Base-by-base conservation (phyloP, 2,329 filamentous ascomycete species). In the Xylaria sp. region DNA sequence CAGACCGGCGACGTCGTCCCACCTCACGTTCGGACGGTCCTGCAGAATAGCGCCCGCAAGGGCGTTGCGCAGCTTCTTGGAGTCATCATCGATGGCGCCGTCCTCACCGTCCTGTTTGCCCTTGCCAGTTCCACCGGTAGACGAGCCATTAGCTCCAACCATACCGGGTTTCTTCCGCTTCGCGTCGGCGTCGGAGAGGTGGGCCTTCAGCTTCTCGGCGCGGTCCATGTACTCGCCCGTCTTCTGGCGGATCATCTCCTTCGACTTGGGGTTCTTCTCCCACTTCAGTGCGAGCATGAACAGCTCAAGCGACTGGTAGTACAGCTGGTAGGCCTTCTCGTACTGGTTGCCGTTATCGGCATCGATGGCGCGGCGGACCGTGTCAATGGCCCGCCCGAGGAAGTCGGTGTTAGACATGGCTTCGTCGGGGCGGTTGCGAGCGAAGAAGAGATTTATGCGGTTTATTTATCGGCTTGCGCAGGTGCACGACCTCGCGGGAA, bases 251-350 rank as follows among this genome's bases (percentile, higher is more conserved):
- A 99, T 97, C 86, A 97, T 96, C 75, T 96, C 93, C 83, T 98
- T 98, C 67, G 92, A 93, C 71, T 93, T 94, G 66, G 91, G 88
- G 80, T 97, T 98, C 86, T 98, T 99, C 82, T 99, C 95, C 94
- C 94, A 99, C 83, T 99, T 99, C 63, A 99, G 85, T 33, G 95
- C 95, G 64, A 98, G 90, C 91, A 99, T 97, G 83, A 98, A 99
- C 60, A 98, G 87, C 80, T 99, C 94, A 70, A 99, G 90, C 53
- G 94, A 90, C 70, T 92, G 89, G 82, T 97, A 97, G 86, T 99
- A 99, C 66, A 90, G 85, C 75, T 97, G 91, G 77, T 98, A 98
- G 58, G 95, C 95, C 78, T 96, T 94, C 73, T 97, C 93, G 80
- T 99, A 99, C 76, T 98, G 92, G 75, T 92, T 93, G 46, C 91